Conservation (phyloP, 2,329 filamentous ascomycete species). For the Botrytis porri region DNA sequence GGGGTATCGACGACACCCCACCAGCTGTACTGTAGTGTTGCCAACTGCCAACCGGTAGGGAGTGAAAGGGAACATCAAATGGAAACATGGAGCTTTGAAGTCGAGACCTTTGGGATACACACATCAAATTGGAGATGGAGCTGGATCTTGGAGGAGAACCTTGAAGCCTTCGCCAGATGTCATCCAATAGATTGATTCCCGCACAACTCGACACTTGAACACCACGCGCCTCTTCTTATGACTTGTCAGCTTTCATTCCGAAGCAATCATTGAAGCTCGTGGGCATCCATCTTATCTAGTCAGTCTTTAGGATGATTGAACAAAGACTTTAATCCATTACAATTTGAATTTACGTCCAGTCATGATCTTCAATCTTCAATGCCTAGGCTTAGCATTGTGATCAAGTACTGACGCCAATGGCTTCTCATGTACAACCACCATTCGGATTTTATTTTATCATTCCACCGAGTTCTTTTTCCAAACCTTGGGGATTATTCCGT, state of each 20-base stretch:
- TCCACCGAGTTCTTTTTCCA: not conserved
- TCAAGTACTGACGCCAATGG: not conserved
- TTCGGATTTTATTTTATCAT: not conserved
- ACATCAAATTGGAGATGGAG: not conserved
- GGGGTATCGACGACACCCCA: not conserved
- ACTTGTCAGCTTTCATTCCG: conserved; percentile 18
- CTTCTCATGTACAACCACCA: conserved; percentile 5
- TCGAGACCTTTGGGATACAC: not conserved
- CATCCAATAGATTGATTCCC: not conserved
- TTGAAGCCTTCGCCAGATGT: not conserved
- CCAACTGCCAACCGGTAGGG: not conserved
- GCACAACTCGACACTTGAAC: not conserved
- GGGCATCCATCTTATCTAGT: not conserved
- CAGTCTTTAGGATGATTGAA: not conserved
- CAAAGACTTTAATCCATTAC: not conserved
- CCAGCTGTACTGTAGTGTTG: not conserved
- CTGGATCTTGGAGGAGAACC: not conserved
- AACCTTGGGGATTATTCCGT: not conserved
- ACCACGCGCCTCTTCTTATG: conserved; percentile 19
- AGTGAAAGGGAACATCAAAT: not conserved
- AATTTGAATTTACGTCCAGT: not conserved
- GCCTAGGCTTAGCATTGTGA: not conserved
- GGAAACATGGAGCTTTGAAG: not conserved
- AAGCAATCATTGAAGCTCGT: conserved; percentile 15
- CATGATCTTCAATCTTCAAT: not conserved